Percentiles rank a stretch among this genome's conserved stretches.
phyloP scores from a whole-genome alignment of 2,329 filamentous ascomycete genomes.

The Cordyceps cateniannulata region DNA sequence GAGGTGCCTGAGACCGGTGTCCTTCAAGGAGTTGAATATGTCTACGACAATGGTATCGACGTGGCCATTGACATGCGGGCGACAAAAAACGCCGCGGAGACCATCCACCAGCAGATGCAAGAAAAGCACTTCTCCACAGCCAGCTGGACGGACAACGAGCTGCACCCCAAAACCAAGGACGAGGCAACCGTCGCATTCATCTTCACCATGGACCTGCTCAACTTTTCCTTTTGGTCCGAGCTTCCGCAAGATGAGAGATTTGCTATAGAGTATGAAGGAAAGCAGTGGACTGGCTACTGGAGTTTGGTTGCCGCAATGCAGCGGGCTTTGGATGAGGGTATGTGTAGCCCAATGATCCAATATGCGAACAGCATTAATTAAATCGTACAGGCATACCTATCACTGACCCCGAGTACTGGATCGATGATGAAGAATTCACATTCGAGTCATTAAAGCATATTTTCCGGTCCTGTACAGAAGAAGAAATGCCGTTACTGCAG shows the following conservation, averaged over 20 bases:
- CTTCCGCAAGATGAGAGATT: conserved; percentile 64
- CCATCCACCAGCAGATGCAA: conserved; percentile 77
- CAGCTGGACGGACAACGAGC: conserved; percentile 80
- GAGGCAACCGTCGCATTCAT: conserved; percentile 82
- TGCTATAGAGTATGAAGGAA: conserved; percentile 72
- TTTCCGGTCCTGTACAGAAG: conserved; percentile 80
- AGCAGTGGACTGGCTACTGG: conserved; percentile 90
- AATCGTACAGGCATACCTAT: conserved; percentile 66
- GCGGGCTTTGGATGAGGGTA: conserved; percentile 78
- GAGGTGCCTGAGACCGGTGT: conserved; percentile 72
- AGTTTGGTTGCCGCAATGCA: conserved; percentile 83
- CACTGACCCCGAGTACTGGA: conserved; percentile 83
- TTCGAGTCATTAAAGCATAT: conserved; percentile 67
- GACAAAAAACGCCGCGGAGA: conserved; percentile 74
- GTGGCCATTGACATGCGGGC: conserved; percentile 80
- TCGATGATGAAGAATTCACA: conserved; percentile 67
- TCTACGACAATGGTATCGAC: conserved; percentile 90
- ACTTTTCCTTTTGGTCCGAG: conserved; percentile 96
- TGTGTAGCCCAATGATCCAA: conserved; percentile 14
- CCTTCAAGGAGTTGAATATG: conserved; percentile 72
- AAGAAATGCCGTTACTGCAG: conserved; percentile 77
- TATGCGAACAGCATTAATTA: conserved; percentile 7
- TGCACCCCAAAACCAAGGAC: conserved; percentile 80
- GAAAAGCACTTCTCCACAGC: conserved; percentile 75
- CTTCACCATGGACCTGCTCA: conserved; percentile 93